These are phyloP conservation scores for Cupressus sempervirens DNA, from an alignment of 75 land plant genomes.

Conservation along the genomic window DNA sequence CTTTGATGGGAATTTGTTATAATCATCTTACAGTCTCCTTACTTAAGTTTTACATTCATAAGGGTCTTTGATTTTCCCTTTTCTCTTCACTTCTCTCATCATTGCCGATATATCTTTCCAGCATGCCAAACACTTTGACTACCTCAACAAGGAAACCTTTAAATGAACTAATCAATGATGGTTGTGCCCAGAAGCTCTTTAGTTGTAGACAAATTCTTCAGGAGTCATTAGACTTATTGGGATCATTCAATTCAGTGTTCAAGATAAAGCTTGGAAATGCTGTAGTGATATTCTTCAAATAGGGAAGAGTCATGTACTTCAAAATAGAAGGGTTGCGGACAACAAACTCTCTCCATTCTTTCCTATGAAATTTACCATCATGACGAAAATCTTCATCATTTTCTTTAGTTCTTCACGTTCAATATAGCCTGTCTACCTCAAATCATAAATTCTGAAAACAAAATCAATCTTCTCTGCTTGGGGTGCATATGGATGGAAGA, in stretches of 20 bases:
- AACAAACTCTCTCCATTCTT: conserved; percentile 57
- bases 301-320: conserved; percentile 55
- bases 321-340: conserved; percentile 47
- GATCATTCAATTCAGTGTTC: conserved; percentile 47
- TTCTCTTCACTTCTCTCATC: neutral
- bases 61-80: no score
- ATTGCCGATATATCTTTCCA: neutral
- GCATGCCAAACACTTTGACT: neutral
- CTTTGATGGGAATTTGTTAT: no score
- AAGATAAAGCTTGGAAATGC: conserved; percentile 59
- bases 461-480: conserved; percentile 62
- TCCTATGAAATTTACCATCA: conserved; percentile 55
- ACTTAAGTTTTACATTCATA: no score
- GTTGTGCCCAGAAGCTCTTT: neutral
- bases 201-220: neutral
- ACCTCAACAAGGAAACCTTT: neutral
- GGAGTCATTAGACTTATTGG: neutral
- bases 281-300: conserved; percentile 43
- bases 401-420: conserved; percentile 69
- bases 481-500: conserved; percentile 76
- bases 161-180: neutral
- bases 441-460: conserved; percentile 59
- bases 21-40: no score
- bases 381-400: conserved; percentile 66
- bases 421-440: conserved; percentile 51